Base-by-base conservation (phyloP, 2,329 filamentous ascomycete species). In the Emergomyces africanus region DNA sequence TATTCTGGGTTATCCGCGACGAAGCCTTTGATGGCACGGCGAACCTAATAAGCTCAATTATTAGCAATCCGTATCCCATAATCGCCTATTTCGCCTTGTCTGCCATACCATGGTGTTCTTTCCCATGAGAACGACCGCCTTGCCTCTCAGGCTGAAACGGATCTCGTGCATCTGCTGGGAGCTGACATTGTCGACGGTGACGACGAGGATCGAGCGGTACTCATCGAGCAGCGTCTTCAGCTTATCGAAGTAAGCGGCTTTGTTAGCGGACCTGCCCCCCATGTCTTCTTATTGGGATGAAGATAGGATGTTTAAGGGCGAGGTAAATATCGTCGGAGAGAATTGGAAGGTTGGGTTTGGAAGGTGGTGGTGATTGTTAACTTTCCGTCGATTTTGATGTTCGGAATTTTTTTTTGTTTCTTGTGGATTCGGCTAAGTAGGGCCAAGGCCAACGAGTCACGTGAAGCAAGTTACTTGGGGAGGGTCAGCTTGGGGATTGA, bases 131-230 rank as follows among this genome's bases (percentile, higher is more conserved):
- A 99, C 91, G 70, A 97, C 88, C 79, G 85, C 91, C 79, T 95
- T 81, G 65, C 87, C 87, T 77, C 94, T 91, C 77, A 99, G 88
- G 72, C 89, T 80, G 73, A 87, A 81, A 78, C 94, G 89, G 79
- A 99, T 97, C 86, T 99, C 94, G 89, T 99, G 94, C 95, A 99
- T 99, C 87, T 99, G 95, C 86, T 99, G 94, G 70, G 94, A 99
- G 79, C 87, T 90, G 86, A 99, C 94, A 99, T 97, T 99, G 90
- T 97, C 89, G 75, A 92, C 87, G 75, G 76, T 85, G 78, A 96
- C 91, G 78, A 99, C 91, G 89, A 99, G 97, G 82, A 97, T 88
- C 74, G 88, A 92, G 78, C 85, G 85, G 88, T 95, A 97, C 78
- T 90, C 87, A 83, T 97, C 89, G 78, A 99, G 87, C 78, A 97